Percentiles rank a stretch among this genome's conserved stretches.
These are phyloP conservation scores for Linum trigynum DNA, from an alignment of 345 rosid genomes.

Conservation along the genomic window DNA sequence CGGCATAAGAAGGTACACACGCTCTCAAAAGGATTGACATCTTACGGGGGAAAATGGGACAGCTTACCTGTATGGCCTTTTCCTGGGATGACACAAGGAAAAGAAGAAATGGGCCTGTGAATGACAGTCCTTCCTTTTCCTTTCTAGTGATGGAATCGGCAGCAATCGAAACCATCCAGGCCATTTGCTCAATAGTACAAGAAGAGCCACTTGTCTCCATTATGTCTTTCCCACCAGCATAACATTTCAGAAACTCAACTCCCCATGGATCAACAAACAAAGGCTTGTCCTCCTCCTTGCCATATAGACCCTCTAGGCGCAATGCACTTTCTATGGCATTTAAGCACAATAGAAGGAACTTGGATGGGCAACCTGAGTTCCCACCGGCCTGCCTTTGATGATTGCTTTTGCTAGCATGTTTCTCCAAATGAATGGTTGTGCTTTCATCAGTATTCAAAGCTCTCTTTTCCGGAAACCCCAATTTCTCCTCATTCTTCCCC, in stretches of 20 bases:
- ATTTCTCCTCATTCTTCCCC: conserved; percentile 3
- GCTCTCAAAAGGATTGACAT: background rate
- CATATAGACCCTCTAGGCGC: conserved; percentile 22
- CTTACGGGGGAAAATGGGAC: background rate
- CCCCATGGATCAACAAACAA: conserved; percentile 69
- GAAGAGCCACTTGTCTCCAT: conserved; percentile 57
- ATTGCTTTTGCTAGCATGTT: conserved; percentile 12
- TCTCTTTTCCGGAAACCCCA: conserved; percentile 8
- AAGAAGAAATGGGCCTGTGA: conserved; percentile 56
- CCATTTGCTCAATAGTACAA: conserved; percentile 52
- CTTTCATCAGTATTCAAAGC: conserved; percentile 1
- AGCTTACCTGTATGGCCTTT: conserved; percentile 61
- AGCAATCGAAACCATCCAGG: conserved; percentile 73
- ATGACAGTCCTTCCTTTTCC: conserved; percentile 39
- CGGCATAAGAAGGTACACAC: background rate
- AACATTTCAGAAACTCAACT: conserved; percentile 66
- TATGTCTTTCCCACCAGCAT: conserved; percentile 42
- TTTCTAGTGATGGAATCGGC: conserved; percentile 61
- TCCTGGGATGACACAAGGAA: conserved; percentile 74
- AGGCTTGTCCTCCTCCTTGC: conserved; percentile 27
- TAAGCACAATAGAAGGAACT: conserved; percentile 54
- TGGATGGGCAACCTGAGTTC: conserved; percentile 35
- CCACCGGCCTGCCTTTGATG: conserved; percentile 16
- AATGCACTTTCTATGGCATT: conserved; percentile 47
- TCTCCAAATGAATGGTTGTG: conserved; percentile 13